Conservation (phyloP, 768 basidiomycete species). For the Mycena vitilis region DNA sequence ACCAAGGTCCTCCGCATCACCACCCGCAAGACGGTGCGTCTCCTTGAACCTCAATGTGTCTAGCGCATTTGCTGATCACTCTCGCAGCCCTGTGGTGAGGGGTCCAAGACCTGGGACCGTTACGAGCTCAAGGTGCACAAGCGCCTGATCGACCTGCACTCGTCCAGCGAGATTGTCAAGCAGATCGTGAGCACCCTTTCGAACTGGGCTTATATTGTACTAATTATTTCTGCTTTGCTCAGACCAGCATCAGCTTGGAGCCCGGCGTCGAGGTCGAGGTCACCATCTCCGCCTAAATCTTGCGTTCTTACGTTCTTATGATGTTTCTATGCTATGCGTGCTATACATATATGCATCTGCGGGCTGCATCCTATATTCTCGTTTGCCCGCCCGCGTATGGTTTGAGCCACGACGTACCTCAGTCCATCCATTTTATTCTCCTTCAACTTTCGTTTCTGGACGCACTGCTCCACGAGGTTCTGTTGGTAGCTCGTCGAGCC, state of each 20-base stretch:
- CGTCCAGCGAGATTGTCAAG: conserved; percentile 99
- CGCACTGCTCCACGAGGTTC: too few relatives aligned
- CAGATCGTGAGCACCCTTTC: conserved; percentile 84
- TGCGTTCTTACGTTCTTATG: conserved; percentile 15
- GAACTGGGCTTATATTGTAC: neutral
- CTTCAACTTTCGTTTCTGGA: too few relatives aligned
- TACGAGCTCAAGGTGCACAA: conserved; percentile 99
- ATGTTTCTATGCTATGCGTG: conserved; percentile 24
- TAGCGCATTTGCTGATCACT: neutral
- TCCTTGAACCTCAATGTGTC: conserved; percentile 6
- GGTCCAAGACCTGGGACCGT: conserved; percentile 99
- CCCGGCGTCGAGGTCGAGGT: conserved; percentile 99
- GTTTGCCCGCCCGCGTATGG: too few relatives aligned
- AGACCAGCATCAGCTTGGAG: conserved; percentile 67
- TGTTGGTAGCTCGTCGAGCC: too few relatives aligned
- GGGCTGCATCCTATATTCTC: conserved; percentile 3
- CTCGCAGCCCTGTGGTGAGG: conserved; percentile 96
- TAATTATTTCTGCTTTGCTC: conserved; percentile 20
- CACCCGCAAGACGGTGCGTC: conserved; percentile 95
- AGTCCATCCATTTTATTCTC: too few relatives aligned
- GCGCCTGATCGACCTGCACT: conserved; percentile 98
- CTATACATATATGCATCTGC: conserved; percentile 21
- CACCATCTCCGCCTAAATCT: conserved; percentile 82
- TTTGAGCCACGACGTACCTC: too few relatives aligned
- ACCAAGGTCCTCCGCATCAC: conserved; percentile 99